phyloP scores from a whole-genome alignment of 345 rosid species.

The Nephelium lappaceum region DNA sequence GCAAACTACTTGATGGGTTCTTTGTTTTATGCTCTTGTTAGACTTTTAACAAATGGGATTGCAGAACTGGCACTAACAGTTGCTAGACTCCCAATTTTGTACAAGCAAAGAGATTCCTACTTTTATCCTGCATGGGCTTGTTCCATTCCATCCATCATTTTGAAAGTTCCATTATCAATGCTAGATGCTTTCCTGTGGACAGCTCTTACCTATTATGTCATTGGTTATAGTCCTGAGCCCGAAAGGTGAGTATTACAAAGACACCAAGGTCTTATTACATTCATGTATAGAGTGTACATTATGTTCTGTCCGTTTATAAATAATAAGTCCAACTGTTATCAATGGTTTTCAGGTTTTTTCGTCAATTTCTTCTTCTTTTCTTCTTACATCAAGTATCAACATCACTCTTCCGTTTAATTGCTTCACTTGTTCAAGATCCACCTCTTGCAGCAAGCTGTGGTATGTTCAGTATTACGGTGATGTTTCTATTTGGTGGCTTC shows the following conservation, averaged over 20 bases:
- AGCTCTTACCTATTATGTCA: constrained; percentile 52
- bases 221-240: constrained; percentile 56
- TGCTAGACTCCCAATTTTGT: constrained; percentile 48
- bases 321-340: constrained; percentile 1
- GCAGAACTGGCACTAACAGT: constrained; percentile 44
- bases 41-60: constrained; percentile 38
- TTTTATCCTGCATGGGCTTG: constrained; percentile 60
- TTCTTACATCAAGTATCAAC: constrained; percentile 44
- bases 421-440: constrained; percentile 38
- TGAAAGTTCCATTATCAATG: constrained; percentile 56
- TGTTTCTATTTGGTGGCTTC: constrained; percentile 48
- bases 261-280: neutral
- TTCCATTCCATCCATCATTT: constrained; percentile 40
- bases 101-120: constrained; percentile 49
- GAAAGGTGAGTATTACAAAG: constrained; percentile 32
- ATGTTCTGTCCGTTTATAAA: neutral
- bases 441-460: constrained; percentile 30
- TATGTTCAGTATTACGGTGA: constrained; percentile 24
- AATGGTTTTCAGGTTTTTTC: constrained; percentile 41
- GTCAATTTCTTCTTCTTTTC: constrained; percentile 45
- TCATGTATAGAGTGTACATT: neutral
- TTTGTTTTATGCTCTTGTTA: constrained; percentile 42
- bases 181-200: constrained; percentile 52
- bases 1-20: constrained; percentile 43
- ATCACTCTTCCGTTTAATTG: constrained; percentile 52